Evolutionary conservation across 192 early-diverging fungal species (phyloP).

Genomic region (Glomus cerebriforme): DNA sequence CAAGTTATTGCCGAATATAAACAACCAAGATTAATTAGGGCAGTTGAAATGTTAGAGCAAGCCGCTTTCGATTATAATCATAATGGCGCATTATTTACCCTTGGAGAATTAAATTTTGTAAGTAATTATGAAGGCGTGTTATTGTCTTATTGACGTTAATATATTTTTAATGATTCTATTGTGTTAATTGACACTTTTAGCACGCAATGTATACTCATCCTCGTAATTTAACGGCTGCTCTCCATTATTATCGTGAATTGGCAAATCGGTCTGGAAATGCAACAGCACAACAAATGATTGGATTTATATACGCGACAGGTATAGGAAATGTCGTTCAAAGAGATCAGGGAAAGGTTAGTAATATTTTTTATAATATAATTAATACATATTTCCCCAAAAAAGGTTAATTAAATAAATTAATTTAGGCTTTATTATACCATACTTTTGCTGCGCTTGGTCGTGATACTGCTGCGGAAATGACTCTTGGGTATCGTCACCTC

Average conservation of each 20-base stretch:
- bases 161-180: neutral
- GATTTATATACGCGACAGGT: slow-evolving; percentile 89
- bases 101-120: slow-evolving; percentile 78
- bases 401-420: neutral
- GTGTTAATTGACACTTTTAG: neutral
- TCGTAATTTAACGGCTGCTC: slow-evolving; percentile 62
- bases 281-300: slow-evolving; percentile 86
- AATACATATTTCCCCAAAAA: neutral
- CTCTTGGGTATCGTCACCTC: slow-evolving; percentile 81
- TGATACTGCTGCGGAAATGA: slow-evolving; percentile 75
- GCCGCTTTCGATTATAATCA: slow-evolving; percentile 51
- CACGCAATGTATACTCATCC: slow-evolving; percentile 17
- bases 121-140: slow-evolving; percentile 27
- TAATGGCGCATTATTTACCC: slow-evolving; percentile 60
- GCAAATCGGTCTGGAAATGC: slow-evolving; percentile 72
- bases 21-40: slow-evolving; percentile 36
- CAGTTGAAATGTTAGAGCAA: slow-evolving; percentile 46
- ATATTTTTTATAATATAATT: neutral
- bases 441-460: slow-evolving; percentile 81
- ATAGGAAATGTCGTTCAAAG: slow-evolving; percentile 66
- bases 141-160: neutral
- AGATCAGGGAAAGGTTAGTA: slow-evolving; percentile 67
- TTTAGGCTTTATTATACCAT: slow-evolving; percentile 66
- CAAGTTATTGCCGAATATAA: neutral
- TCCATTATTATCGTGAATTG: slow-evolving; percentile 62